Evolutionary conservation across 352 stramenopile genomes (phyloP).

Genomic region (Pilasporangium apinafurcum): DNA sequence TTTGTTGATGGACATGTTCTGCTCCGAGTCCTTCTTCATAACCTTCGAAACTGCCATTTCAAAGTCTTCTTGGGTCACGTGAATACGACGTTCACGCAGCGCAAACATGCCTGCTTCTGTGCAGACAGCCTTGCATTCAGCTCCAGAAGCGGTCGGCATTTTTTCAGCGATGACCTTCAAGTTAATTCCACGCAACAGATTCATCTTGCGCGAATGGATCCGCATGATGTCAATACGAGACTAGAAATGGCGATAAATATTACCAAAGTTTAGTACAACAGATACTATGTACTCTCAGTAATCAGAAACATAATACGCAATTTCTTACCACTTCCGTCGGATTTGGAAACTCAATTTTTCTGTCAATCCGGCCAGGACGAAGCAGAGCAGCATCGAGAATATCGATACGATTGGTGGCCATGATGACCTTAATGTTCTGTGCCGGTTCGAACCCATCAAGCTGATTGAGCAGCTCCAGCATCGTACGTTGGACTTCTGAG

Average conservation of each 20-base stretch:
- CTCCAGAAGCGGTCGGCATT: constrained; percentile 96
- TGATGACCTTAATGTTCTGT: constrained; percentile 99
- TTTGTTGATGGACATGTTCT: constrained; percentile 97
- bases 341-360: constrained; percentile 99
- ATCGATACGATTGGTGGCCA: constrained; percentile 99
- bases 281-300: background rate
- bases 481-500: constrained; percentile 99
- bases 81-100: constrained; percentile 97
- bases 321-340: constrained; percentile 90
- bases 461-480: constrained; percentile 99
- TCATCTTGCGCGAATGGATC: constrained; percentile 99
- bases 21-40: constrained; percentile 99
- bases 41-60: constrained; percentile 99
- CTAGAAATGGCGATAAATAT: constrained; percentile 22
- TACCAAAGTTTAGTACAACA: constrained; percentile 5
- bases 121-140: constrained; percentile 99
- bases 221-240: constrained; percentile 96
- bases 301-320: background rate
- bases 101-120: constrained; percentile 99
- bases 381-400: constrained; percentile 97
- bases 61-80: constrained; percentile 99
- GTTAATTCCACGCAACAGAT: constrained; percentile 98
- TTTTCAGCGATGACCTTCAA: constrained; percentile 97
- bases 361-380: constrained; percentile 96
- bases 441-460: constrained; percentile 95